Conservation (phyloP, 2,329 filamentous ascomycete species). For the Ceratocystis papillata region DNA sequence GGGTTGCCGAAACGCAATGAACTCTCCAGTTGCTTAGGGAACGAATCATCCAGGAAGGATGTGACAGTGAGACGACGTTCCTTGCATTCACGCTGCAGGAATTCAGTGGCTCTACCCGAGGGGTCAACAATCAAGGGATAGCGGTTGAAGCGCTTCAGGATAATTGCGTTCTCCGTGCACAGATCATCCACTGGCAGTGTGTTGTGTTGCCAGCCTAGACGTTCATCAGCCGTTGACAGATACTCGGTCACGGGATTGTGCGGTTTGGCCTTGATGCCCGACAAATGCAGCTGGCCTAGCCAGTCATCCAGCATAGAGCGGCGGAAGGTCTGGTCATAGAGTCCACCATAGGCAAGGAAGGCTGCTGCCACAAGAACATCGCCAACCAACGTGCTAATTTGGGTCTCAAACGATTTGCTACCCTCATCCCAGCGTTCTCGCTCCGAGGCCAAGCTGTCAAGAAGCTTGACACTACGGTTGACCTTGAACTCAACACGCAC, state of each 20-base stretch:
- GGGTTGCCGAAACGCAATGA: constrained; percentile 95
- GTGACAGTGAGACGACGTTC: constrained; percentile 90
- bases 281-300: constrained; percentile 83
- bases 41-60: constrained; percentile 94
- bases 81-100: constrained; percentile 87
- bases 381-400: constrained; percentile 91
- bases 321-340: constrained; percentile 96
- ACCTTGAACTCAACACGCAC: constrained; percentile 94
- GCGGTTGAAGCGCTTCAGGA: constrained; percentile 93
- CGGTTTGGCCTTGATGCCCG: constrained; percentile 85
- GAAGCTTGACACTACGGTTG: constrained; percentile 82
- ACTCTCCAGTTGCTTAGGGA: constrained; percentile 95
- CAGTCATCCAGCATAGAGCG: constrained; percentile 98
- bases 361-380: constrained; percentile 94
- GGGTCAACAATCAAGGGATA: constrained; percentile 98
- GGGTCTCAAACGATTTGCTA: constrained; percentile 95
- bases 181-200: constrained; percentile 89
- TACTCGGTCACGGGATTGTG: constrained; percentile 95
- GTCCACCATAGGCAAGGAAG: constrained; percentile 90
- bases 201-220: constrained; percentile 89
- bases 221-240: constrained; percentile 88
- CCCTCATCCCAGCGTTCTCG: constrained; percentile 89
- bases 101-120: constrained; percentile 87
- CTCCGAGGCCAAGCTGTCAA: constrained; percentile 92
- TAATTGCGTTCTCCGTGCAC: constrained; percentile 96